A percentile compares a stretch with the other conserved stretches of the same genome.
phyloP scores from a whole-genome alignment of 2,329 filamentous ascomycete species.

The Fusarium sp. region DNA sequence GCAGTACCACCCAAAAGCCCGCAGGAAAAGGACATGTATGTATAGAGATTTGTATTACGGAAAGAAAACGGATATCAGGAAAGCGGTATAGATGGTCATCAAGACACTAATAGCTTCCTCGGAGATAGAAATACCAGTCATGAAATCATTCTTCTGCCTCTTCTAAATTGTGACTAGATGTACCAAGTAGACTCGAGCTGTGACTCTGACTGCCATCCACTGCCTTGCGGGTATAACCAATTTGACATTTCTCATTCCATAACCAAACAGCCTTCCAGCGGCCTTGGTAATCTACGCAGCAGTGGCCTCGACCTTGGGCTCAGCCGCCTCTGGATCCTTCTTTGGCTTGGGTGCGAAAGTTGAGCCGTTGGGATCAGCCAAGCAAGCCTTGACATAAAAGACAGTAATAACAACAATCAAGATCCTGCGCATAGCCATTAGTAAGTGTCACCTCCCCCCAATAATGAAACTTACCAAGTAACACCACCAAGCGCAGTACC shows the following conservation, averaged over 20 bases:
- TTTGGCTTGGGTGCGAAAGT: conserved; percentile 17
- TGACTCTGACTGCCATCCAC: background rate
- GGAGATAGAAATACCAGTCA: conserved; percentile 2
- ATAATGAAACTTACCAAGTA: conserved; percentile 51
- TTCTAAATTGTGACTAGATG: background rate
- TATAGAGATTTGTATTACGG: background rate
- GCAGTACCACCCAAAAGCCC: background rate
- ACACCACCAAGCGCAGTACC: conserved; percentile 57
- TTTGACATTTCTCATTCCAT: background rate
- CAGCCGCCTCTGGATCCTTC: conserved; percentile 29
- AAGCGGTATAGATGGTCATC: conserved; percentile 4
- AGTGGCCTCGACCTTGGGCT: conserved; percentile 25
- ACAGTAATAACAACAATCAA: conserved; percentile 54
- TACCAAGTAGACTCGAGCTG: background rate
- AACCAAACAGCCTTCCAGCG: background rate
- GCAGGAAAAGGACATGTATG: background rate
- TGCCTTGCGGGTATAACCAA: background rate
- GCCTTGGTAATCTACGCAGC: background rate
- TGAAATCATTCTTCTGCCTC: background rate
- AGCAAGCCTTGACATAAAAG: conserved; percentile 54
- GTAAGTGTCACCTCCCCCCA: background rate
- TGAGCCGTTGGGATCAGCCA: conserved; percentile 33
- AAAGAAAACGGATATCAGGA: background rate
- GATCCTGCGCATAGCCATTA: conserved; percentile 47
- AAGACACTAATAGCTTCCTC: background rate